Evolutionary conservation across 2,329 filamentous ascomycete genomes (phyloP).

Genomic region (Fusarium piperis): DNA sequence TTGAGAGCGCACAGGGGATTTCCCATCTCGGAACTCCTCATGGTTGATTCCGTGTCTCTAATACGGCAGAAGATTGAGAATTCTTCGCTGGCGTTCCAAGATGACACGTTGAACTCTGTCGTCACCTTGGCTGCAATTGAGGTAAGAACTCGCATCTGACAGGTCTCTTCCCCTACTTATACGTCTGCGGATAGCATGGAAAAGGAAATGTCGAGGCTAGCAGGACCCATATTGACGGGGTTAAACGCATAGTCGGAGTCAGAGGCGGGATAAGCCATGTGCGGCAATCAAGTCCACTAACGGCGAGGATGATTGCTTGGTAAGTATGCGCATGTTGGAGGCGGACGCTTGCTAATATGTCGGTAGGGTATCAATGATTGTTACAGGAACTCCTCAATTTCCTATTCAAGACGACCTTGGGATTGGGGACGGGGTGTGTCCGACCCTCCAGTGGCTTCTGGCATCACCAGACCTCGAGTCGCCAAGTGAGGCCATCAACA

Average conservation of each 20-base stretch:
- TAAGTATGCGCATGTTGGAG: slow-evolving; percentile 40
- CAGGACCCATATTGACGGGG: slow-evolving; percentile 60
- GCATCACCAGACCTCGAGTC: slow-evolving; percentile 25
- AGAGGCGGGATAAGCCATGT: slow-evolving; percentile 61
- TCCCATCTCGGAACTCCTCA: slow-evolving; percentile 62
- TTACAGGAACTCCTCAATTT: slow-evolving; percentile 64
- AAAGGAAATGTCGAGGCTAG: slow-evolving; percentile 59
- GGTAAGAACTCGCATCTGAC: slow-evolving; percentile 46
- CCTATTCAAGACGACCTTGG: slow-evolving; percentile 60
- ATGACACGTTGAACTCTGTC: slow-evolving; percentile 66
- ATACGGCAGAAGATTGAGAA: slow-evolving; percentile 61
- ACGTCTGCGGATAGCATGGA: slow-evolving; percentile 52
- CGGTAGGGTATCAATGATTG: slow-evolving; percentile 65
- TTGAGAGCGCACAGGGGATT: slow-evolving; percentile 62
- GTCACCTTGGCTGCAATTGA: slow-evolving; percentile 68
- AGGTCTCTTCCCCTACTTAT: background rate
- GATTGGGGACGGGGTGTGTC: slow-evolving; percentile 58
- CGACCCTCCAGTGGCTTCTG: slow-evolving; percentile 60
- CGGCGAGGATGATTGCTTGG: slow-evolving; percentile 65
- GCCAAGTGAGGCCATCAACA: slow-evolving; percentile 17
- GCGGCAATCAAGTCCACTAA: slow-evolving; percentile 60
- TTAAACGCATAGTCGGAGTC: slow-evolving; percentile 58
- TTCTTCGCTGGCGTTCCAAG: slow-evolving; percentile 57
- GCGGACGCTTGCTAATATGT: background rate
- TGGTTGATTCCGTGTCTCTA: slow-evolving; percentile 65